Evolutionary conservation across 108 stramenopile genomes (phyloP).

Genomic region (Fistulifera pelliculosa): DNA sequence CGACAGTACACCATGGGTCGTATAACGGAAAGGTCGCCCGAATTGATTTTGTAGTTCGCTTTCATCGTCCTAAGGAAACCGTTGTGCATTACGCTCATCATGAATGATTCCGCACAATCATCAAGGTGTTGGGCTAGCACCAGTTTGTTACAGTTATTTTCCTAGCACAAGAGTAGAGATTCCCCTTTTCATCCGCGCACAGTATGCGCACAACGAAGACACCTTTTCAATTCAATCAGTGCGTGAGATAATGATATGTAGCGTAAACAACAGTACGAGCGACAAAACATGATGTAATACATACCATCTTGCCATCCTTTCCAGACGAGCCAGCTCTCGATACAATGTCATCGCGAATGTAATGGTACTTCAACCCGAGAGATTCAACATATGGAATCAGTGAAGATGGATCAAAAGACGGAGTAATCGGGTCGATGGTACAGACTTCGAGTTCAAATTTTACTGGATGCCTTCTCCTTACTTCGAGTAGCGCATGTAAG

Average conservation of each 20-base stretch:
- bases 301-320: conserved; percentile 68
- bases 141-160: conserved; percentile 90
- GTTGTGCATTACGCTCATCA: conserved; percentile 98
- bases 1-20: conserved; percentile 93
- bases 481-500: conserved; percentile 88
- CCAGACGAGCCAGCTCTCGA: conserved; percentile 72
- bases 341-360: conserved; percentile 88
- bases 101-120: conserved; percentile 94
- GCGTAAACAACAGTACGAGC: no score
- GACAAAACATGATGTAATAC: no score
- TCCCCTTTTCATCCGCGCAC: conserved; percentile 98
- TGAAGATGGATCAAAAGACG: conserved; percentile 94
- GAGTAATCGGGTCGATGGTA: conserved; percentile 95
- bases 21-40: conserved; percentile 90
- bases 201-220: conserved; percentile 90
- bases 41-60: conserved; percentile 92
- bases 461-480: conserved; percentile 77
- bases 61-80: conserved; percentile 96
- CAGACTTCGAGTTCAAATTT: conserved; percentile 92
- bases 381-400: conserved; percentile 93
- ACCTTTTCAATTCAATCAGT: no score
- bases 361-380: conserved; percentile 95
- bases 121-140: conserved; percentile 97
- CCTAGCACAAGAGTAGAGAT: conserved; percentile 86
- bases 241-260: no score